Base-by-base conservation (phyloP, 2,329 filamentous ascomycete genomes). In the Thermothelomyces thermophilus region DNA sequence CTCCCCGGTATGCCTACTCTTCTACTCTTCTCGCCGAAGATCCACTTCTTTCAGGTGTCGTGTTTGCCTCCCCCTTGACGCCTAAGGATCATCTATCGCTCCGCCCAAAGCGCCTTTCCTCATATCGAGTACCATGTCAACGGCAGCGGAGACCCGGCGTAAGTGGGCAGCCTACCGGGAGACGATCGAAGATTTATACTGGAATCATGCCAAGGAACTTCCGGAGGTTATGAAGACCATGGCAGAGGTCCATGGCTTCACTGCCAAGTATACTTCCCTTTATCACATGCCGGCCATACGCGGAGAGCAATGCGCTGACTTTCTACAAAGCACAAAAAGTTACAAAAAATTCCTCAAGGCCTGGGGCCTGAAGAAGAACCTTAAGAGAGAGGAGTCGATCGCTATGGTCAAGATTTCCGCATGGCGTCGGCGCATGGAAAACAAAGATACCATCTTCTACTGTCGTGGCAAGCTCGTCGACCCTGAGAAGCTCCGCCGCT, bases 341-440 rank as follows among this genome's bases (percentile, higher is more conserved):
- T 61, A 59, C 53, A 60, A 62, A 45, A 54, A 43, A 34, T 36
- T 53, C 20, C 43, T 60, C 41, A 53, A 53, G n/a, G 34, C 16
- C 2, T 62, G 59, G 59, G 48, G 51, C 1, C 20, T 59, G 17
- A 42, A 46, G 9, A 62, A 62, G 41, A 59, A 62, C 41, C 50
- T 56, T 50, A 53, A 34, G 1, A 47, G 44, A 7, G 9, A 48
- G 8, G 52, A 58, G 28, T 55, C 57, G 41, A 53, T 52, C 5
- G 52, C 51, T 1, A 59, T 62, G 53, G 10, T 58, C 6, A 26
- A 19, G 6, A 55, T 62, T 13, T 43, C 42, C 19, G 40, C 41
- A 39, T 41, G 19, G 16, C 56, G 56, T 8, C 50, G 56, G 7
- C 49, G 50, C 24, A 19, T 40, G 5, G 33, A 51, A 9, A 52